These are phyloP conservation scores for Eucalyptus regnans DNA, from an alignment of 345 rosid species.

Conservation along the genomic window DNA sequence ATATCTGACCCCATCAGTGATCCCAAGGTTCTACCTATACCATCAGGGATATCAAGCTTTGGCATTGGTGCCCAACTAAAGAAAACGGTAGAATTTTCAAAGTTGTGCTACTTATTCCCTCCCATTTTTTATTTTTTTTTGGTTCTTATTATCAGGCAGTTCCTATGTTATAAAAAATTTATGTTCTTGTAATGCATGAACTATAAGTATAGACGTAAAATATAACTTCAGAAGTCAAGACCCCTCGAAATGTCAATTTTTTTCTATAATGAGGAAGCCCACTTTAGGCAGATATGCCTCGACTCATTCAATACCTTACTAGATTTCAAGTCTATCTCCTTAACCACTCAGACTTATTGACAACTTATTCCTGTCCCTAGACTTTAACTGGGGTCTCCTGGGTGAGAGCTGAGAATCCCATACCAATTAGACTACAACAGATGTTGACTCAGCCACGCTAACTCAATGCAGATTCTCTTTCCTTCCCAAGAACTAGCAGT, in stretches of 20 bases:
- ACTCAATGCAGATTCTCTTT: background rate
- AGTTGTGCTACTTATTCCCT: background rate
- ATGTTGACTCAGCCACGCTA: background rate
- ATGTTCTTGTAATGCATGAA: background rate
- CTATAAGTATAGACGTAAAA: background rate
- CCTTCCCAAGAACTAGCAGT: background rate
- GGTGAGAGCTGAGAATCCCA: background rate
- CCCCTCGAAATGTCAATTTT: background rate
- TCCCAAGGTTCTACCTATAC: conserved; percentile 75
- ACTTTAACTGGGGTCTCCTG: background rate
- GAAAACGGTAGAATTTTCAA: conserved; percentile 38
- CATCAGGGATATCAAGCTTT: conserved; percentile 66
- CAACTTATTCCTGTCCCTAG: background rate
- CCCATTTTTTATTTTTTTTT: background rate
- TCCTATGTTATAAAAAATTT: background rate
- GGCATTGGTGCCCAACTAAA: conserved; percentile 91
- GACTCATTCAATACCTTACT: background rate
- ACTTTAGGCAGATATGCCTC: background rate
- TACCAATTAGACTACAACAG: background rate
- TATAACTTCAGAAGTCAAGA: background rate
- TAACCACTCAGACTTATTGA: background rate
- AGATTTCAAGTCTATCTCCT: background rate
- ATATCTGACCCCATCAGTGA: conserved; percentile 85
- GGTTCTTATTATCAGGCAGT: background rate
- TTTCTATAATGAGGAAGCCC: background rate